phyloP scores from a whole-genome alignment of 257 asterid genomes.

The Lithospermum erythrorhizon region DNA sequence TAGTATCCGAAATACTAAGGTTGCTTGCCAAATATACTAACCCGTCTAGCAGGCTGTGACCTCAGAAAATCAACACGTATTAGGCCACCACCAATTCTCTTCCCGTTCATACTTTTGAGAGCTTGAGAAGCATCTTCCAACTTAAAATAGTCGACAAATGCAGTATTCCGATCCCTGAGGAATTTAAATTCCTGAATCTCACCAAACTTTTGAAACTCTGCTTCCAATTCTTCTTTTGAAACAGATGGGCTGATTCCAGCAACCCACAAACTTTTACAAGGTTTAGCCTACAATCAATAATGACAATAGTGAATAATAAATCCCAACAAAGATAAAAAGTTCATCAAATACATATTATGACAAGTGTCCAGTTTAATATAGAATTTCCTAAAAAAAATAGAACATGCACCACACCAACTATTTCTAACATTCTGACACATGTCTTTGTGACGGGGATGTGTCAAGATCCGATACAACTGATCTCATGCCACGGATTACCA shows the following conservation, averaged over 20 bases:
- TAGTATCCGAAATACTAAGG: not conserved
- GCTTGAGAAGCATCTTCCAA: constrained; percentile 87
- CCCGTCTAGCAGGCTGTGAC: constrained; percentile 75
- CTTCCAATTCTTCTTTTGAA: constrained; percentile 75
- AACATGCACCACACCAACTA: no score
- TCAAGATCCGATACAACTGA: no score
- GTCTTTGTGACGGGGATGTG: no score
- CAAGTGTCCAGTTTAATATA: no score
- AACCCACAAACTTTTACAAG: constrained; percentile 93
- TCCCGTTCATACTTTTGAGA: constrained; percentile 67
- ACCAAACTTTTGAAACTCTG: constrained; percentile 70
- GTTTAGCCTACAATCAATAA: constrained; percentile 66
- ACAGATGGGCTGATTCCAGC: constrained; percentile 75
- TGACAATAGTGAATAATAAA: constrained; percentile 6
- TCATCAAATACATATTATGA: no score
- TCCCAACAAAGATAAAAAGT: not conserved
- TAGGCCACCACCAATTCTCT: constrained; percentile 54
- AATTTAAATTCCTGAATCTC: constrained; percentile 75
- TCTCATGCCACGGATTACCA: no score
- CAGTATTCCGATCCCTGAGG: constrained; percentile 71
- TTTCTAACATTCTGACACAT: no score
- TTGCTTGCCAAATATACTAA: constrained; percentile 29
- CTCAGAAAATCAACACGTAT: constrained; percentile 92
- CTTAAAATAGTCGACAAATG: constrained; percentile 60
- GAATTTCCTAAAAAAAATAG: no score